These are phyloP conservation scores for Debaryomyces sp. DNA, from an alignment of 1,139 yeast genomes.

Conservation along the genomic window DNA sequence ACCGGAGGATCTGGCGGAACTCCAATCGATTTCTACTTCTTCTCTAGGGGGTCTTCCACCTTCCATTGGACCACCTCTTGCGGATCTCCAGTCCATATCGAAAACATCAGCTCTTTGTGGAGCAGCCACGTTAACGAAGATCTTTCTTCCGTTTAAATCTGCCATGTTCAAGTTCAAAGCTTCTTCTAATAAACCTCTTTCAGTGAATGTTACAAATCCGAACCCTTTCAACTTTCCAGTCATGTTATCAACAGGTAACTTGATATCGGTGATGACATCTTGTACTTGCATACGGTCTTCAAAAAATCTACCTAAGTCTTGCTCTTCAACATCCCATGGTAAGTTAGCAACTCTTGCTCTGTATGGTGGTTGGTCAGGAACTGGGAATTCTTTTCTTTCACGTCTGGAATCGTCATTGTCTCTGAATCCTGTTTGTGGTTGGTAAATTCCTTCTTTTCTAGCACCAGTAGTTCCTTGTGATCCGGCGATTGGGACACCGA, in stretches of 20 bases:
- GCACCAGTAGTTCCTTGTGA: conserved; percentile 17
- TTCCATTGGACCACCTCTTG: conserved; percentile 40
- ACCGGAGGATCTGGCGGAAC: conserved; percentile 24
- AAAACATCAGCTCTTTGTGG: conserved; percentile 61
- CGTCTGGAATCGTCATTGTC: conserved; percentile 20
- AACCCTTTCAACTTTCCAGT: conserved; percentile 75
- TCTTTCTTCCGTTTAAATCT: conserved; percentile 72
- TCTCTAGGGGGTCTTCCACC: conserved; percentile 31
- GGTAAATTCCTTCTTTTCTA: conserved; percentile 13
- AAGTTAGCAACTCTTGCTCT: conserved; percentile 86
- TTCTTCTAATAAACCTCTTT: conserved; percentile 67
- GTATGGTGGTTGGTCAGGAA: conserved; percentile 92
- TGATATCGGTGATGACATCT: conserved; percentile 58
- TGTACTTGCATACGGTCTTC: conserved; percentile 57
- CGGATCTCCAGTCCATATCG: conserved; percentile 50
- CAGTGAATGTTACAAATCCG: conserved; percentile 81
- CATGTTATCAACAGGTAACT: conserved; percentile 68
- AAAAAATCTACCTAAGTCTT: conserved; percentile 65
- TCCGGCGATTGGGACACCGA: conserved; percentile 46
- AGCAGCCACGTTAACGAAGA: conserved; percentile 89
- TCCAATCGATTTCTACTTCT: conserved; percentile 31
- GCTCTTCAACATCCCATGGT: conserved; percentile 81
- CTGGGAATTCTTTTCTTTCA: conserved; percentile 71
- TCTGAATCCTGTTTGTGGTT: conserved; percentile 9
- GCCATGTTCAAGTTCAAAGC: conserved; percentile 67